Conservation (phyloP, 2,329 filamentous ascomycete genomes). For the Dothistroma pini region DNA sequence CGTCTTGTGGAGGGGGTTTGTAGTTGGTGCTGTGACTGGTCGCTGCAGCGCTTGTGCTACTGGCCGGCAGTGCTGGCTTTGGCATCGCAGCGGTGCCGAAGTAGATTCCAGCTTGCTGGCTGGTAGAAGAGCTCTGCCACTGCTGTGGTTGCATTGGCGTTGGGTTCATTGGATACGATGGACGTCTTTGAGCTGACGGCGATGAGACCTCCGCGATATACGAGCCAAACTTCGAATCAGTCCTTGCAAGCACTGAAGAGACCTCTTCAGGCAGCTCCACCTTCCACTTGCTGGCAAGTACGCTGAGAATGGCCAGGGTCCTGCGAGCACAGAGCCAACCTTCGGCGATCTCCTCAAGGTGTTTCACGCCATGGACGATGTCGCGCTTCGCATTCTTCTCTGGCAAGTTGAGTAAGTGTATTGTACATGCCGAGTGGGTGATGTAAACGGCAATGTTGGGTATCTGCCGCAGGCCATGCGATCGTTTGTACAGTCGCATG, state of each 20-base stretch:
- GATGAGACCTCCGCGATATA: slow-evolving; percentile 61
- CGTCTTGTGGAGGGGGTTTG: slow-evolving; percentile 22
- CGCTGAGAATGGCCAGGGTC: slow-evolving; percentile 78
- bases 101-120: neutral
- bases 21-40: slow-evolving; percentile 17
- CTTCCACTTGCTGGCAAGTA: slow-evolving; percentile 84
- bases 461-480: slow-evolving; percentile 86
- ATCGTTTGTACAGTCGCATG: slow-evolving; percentile 90
- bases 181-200: slow-evolving; percentile 26
- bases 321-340: slow-evolving; percentile 88
- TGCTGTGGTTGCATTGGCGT: slow-evolving; percentile 8
- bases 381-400: slow-evolving; percentile 88
- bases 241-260: slow-evolving; percentile 66
- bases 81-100: neutral
- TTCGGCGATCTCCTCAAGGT: slow-evolving; percentile 92
- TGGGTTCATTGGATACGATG: slow-evolving; percentile 8
- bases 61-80: neutral
- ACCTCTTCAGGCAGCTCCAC: slow-evolving; percentile 85
- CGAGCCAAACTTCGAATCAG: slow-evolving; percentile 74
- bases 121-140: slow-evolving; percentile 11
- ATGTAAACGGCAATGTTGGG: slow-evolving; percentile 98
- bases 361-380: slow-evolving; percentile 83
- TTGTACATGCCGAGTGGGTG: slow-evolving; percentile 87
- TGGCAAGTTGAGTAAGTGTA: slow-evolving; percentile 87
- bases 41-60: slow-evolving; percentile 9